These are phyloP conservation scores for Microdochium trichocladiopsis DNA, from an alignment of 2,329 filamentous ascomycete genomes.

Conservation along the genomic window DNA sequence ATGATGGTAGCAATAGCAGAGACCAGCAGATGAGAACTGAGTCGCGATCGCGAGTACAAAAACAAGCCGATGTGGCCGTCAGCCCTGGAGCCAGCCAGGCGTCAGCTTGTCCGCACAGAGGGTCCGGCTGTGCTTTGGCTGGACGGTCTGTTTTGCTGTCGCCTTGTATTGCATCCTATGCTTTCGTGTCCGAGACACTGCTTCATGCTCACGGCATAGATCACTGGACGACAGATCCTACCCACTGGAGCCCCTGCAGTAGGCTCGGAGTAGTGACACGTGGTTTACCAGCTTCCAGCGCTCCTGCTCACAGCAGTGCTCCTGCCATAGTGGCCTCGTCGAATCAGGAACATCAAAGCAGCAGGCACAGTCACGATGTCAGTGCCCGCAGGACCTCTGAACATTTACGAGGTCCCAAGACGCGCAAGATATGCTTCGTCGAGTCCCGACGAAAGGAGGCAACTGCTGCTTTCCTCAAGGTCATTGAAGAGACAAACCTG, in stretches of 20 bases:
- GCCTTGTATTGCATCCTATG: slow-evolving; percentile 28
- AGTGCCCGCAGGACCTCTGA: not conserved
- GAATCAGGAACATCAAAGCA: not conserved
- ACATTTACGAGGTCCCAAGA: slow-evolving; percentile 3
- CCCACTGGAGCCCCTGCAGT: slow-evolving; percentile 19
- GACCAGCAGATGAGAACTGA: too few species aligned
- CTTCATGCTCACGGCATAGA: slow-evolving; percentile 33
- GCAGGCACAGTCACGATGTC: not conserved
- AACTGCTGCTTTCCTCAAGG: slow-evolving; percentile 23
- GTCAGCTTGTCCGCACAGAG: slow-evolving; percentile 22
- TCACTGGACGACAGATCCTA: not conserved
- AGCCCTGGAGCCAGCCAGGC: not conserved
- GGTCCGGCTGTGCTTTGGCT: slow-evolving; percentile 27
- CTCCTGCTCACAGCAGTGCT: not conserved
- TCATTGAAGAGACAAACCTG: slow-evolving; percentile 21
- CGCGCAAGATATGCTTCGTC: slow-evolving; percentile 30
- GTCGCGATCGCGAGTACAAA: too few species aligned
- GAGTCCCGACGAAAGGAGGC: slow-evolving; percentile 23
- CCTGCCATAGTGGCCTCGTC: not conserved
- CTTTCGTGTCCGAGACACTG: slow-evolving; percentile 27
- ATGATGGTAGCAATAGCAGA: too few species aligned
- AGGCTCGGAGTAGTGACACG: too few species aligned
- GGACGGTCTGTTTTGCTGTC: slow-evolving; percentile 31
- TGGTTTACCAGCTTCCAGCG: not conserved
- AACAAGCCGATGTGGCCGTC: not conserved